phyloP scores from a whole-genome alignment of 1,284 basidiomycete species.

The Mycosarcoma maydis region DNA sequence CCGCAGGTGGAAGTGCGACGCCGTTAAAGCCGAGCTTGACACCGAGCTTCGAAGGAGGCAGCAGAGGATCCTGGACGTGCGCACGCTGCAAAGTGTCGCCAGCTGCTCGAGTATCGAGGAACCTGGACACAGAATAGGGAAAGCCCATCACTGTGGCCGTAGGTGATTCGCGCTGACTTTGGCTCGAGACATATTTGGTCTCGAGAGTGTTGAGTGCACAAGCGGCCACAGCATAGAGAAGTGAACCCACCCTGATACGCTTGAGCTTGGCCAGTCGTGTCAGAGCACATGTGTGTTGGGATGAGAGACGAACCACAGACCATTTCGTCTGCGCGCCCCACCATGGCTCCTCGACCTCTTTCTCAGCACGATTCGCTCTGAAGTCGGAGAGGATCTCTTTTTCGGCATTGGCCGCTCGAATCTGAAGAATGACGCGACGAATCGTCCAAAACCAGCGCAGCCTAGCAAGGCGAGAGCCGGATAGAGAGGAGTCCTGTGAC shows the following conservation, averaged over 20 bases:
- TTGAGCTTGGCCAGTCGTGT: slow-evolving; percentile 31
- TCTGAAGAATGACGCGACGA: slow-evolving; percentile 29
- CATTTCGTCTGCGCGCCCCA: slow-evolving; percentile 45
- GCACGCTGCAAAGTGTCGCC: slow-evolving; percentile 10
- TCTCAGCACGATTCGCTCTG: slow-evolving; percentile 15
- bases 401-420: slow-evolving; percentile 22
- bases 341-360: slow-evolving; percentile 25
- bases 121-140: slow-evolving; percentile 33
- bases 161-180: slow-evolving; percentile 5
- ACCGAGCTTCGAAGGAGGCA: slow-evolving; percentile 22
- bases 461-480: slow-evolving; percentile 11
- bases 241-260: slow-evolving; percentile 30
- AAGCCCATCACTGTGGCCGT: slow-evolving; percentile 41
- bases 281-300: slow-evolving; percentile 19
- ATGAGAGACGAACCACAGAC: slow-evolving; percentile 25
- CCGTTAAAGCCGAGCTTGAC: slow-evolving; percentile 42
- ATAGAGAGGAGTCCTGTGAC: not conserved
- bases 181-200: not conserved
- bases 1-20: slow-evolving; percentile 29
- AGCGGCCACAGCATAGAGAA: slow-evolving; percentile 37
- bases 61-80: slow-evolving; percentile 13
- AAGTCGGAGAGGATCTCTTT: slow-evolving; percentile 31
- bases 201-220: slow-evolving; percentile 44
- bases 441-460: slow-evolving; percentile 49
- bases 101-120: slow-evolving; percentile 17